Percentiles rank a stretch among this genome's conserved stretches.
These are phyloP conservation scores for Colletotrichum navitas DNA, from an alignment of 2,329 filamentous ascomycete species.

Conservation along the genomic window DNA sequence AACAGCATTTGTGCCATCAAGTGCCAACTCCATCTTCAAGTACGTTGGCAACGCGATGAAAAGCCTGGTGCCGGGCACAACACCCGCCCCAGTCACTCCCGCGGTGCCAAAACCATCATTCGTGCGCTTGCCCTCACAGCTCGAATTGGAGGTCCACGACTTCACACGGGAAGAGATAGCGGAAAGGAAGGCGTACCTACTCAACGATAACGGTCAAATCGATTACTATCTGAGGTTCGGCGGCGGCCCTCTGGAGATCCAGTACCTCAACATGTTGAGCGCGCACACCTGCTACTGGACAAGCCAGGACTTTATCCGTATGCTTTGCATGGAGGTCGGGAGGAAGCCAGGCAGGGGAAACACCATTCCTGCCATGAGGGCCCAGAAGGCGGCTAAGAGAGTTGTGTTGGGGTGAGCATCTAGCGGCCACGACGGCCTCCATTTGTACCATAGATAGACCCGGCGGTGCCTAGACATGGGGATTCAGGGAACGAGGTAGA, in stretches of 20 bases:
- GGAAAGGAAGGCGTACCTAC: slow-evolving; percentile 85
- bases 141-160: slow-evolving; percentile 97
- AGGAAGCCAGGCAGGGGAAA: slow-evolving; percentile 75
- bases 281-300: slow-evolving; percentile 97
- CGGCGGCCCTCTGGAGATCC: slow-evolving; percentile 89
- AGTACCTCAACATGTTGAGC: slow-evolving; percentile 96
- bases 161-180: slow-evolving; percentile 93
- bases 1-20: slow-evolving; percentile 82
- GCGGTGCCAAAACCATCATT: slow-evolving; percentile 53
- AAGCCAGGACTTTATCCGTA: slow-evolving; percentile 86
- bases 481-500: background rate
- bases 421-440: background rate
- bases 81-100: slow-evolving; percentile 45
- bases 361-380: slow-evolving; percentile 69
- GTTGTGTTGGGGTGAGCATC: slow-evolving; percentile 7
- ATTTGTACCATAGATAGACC: background rate
- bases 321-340: slow-evolving; percentile 90
- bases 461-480: background rate
- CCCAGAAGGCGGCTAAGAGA: slow-evolving; percentile 63
- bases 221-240: slow-evolving; percentile 90
- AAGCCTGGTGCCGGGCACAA: slow-evolving; percentile 69
- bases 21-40: slow-evolving; percentile 73
- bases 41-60: slow-evolving; percentile 74
- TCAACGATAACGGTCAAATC: slow-evolving; percentile 97
- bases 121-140: slow-evolving; percentile 68